Conservation (phyloP, 2,329 filamentous ascomycete species). For the Karstenula rhodostoma region DNA sequence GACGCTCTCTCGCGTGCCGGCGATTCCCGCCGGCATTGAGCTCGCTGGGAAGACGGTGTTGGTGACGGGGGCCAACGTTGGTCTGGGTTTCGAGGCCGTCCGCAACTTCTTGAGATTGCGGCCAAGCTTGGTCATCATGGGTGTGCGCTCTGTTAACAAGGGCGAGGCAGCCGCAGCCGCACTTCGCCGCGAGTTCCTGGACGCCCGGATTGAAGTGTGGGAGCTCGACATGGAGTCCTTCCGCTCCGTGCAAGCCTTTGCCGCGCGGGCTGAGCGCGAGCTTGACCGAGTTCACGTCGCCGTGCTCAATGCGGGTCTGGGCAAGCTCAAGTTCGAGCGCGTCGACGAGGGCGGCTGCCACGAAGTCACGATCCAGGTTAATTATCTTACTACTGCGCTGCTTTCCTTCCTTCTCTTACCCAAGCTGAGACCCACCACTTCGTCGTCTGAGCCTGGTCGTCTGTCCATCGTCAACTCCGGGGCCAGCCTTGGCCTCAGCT, state of each 20-base stretch:
- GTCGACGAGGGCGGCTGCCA: conserved; percentile 35
- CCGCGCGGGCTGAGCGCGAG: conserved; percentile 15
- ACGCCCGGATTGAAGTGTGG: conserved; percentile 33
- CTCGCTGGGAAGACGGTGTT: too few species aligned
- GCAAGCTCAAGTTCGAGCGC: conserved; percentile 19
- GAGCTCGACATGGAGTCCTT: conserved; percentile 33
- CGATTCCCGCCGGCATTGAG: too few species aligned
- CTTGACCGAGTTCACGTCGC: conserved; percentile 29
- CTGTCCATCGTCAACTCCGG: conserved; percentile 26
- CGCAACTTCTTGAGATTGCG: conserved; percentile 11
- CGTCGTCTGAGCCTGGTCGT: conserved; percentile 14
- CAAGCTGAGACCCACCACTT: conserved; percentile 28
- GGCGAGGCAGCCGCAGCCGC: conserved; percentile 2
- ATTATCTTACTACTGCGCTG: conserved; percentile 62
- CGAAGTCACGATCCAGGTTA: conserved; percentile 60
- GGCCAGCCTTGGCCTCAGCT: conserved; percentile 13
- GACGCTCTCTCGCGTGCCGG: too few species aligned
- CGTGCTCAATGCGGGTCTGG: conserved; percentile 48
- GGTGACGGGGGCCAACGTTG: conserved; percentile 25
- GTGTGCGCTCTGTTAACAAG: background rate
- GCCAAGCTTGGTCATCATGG: conserved; percentile 1
- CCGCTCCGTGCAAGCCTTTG: conserved; percentile 32
- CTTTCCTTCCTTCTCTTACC: conserved; percentile 59
- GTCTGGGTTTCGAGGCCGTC: conserved; percentile 24
- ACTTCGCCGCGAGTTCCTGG: background rate